phyloP scores from a whole-genome alignment of 306 rosid species.

The Abrus precatorius region DNA sequence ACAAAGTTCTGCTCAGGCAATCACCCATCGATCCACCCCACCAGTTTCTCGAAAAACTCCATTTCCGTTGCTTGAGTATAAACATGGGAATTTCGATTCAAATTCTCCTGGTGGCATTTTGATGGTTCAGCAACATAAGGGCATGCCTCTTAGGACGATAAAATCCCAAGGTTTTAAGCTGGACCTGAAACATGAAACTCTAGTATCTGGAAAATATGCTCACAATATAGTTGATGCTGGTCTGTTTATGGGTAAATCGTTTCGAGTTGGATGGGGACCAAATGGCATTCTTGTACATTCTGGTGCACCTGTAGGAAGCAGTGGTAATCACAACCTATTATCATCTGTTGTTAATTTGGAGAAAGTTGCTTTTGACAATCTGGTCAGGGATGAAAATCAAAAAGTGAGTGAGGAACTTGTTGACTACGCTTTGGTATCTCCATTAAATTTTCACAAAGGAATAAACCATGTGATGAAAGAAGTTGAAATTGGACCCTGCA shows the following conservation, averaged over 20 bases:
- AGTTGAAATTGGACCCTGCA: slow-evolving; percentile 74
- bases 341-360: slow-evolving; percentile 86
- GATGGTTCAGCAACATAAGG: slow-evolving; percentile 85
- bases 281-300: slow-evolving; percentile 89
- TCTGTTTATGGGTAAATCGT: slow-evolving; percentile 94
- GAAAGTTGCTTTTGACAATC: slow-evolving; percentile 88
- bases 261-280: slow-evolving; percentile 99
- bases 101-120: slow-evolving; percentile 77
- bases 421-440: slow-evolving; percentile 74
- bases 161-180: slow-evolving; percentile 82
- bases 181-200: slow-evolving; percentile 80
- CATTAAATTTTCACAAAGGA: slow-evolving; percentile 78
- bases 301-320: slow-evolving; percentile 75
- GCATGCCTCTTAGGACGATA: slow-evolving; percentile 59
- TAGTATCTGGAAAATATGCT: slow-evolving; percentile 67
- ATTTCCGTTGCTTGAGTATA: slow-evolving; percentile 85
- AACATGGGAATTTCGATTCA: slow-evolving; percentile 79
- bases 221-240: slow-evolving; percentile 92
- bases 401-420: slow-evolving; percentile 78
- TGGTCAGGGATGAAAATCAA: slow-evolving; percentile 85
- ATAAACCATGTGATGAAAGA: slow-evolving; percentile 70
- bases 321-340: slow-evolving; percentile 57
- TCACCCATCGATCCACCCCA: slow-evolving; percentile 64
- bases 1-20: slow-evolving; percentile 61
- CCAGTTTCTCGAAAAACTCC: slow-evolving; percentile 79